A percentile compares a stretch with the other conserved stretches of the same genome.
Evolutionary conservation across 2,329 filamentous ascomycete genomes (phyloP).

Genomic region (Magnaporthiopsis incrustans): DNA sequence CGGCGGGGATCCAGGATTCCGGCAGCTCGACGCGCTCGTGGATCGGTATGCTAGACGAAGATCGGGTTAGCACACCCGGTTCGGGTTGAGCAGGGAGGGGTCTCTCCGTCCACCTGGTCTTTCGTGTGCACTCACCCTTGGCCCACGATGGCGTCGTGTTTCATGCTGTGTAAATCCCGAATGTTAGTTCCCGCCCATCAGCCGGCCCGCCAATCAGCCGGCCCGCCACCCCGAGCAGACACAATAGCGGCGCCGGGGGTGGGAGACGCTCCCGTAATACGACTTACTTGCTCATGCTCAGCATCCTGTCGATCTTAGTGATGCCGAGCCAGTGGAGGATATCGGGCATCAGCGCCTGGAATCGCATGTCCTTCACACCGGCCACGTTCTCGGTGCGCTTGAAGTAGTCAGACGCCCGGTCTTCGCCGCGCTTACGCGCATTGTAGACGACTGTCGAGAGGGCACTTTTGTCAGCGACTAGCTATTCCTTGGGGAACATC

Average conservation of each 20-base stretch:
- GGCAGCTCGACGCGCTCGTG: conserved; percentile 86
- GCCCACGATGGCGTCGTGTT: conserved; percentile 80
- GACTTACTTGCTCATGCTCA: conserved; percentile 91
- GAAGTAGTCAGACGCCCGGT: conserved; percentile 87
- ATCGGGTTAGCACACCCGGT: not conserved
- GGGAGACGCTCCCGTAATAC: not conserved
- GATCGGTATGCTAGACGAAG: conserved; percentile 60
- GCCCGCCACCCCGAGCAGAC: conserved; percentile 5
- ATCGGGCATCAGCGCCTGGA: conserved; percentile 96
- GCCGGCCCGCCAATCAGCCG: conserved; percentile 1
- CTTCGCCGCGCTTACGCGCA: conserved; percentile 68
- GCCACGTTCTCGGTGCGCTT: conserved; percentile 97
- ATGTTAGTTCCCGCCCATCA: conserved; percentile 11
- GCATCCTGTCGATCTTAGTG: conserved; percentile 96
- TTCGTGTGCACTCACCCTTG: conserved; percentile 51
- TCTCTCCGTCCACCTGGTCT: not conserved
- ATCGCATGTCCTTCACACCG: conserved; percentile 93
- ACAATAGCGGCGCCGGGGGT: not conserved
- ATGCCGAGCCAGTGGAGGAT: conserved; percentile 98
- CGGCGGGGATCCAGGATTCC: conserved; percentile 86
- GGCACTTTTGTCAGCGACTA: not conserved
- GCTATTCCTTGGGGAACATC: not conserved
- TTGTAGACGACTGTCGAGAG: conserved; percentile 56
- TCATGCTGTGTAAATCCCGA: conserved; percentile 55
- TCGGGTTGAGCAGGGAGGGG: conserved; percentile 1